phyloP scores from a whole-genome alignment of 2,329 filamentous ascomycete genomes.

The Colletotrichum limetticola region DNA sequence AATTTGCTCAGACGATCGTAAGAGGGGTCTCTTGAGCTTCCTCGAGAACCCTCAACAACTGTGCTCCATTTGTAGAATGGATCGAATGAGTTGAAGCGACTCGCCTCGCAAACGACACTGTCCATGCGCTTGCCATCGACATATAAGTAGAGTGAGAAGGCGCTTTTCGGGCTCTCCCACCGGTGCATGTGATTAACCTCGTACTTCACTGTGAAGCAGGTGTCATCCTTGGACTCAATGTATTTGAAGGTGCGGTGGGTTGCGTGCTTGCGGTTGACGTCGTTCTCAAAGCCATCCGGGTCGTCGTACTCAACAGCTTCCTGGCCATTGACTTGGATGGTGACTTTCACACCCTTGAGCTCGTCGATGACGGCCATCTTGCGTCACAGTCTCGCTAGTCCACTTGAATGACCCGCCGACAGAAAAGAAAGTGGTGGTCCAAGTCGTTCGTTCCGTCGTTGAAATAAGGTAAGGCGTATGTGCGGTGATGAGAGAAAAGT shows the following conservation, averaged over 20 bases:
- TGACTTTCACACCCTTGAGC: conserved; percentile 39
- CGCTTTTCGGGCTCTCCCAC: conserved; percentile 24
- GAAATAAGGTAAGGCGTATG: neutral
- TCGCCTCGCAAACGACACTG: conserved; percentile 5
- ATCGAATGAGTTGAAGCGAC: neutral
- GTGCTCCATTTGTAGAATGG: neutral
- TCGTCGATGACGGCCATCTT: conserved; percentile 40
- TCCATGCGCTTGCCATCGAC: conserved; percentile 36
- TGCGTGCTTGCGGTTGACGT: conserved; percentile 5
- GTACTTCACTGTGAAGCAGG: conserved; percentile 35
- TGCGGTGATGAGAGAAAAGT: neutral
- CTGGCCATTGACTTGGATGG: conserved; percentile 37
- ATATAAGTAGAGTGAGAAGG: conserved; percentile 30
- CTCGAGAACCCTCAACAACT: neutral
- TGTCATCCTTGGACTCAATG: conserved; percentile 38
- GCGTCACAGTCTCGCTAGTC: neutral
- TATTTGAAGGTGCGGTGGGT: conserved; percentile 21
- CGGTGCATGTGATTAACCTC: conserved; percentile 25
- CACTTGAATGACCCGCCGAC: neutral
- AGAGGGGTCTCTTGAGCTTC: neutral
- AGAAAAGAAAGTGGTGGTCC: neutral
- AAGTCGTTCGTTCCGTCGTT: neutral
- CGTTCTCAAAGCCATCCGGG: conserved; percentile 18
- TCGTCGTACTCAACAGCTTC: conserved; percentile 37
- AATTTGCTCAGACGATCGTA: conserved; percentile 31